Base-by-base conservation (phyloP, 2,329 filamentous ascomycete species). In the Mariannaea sp. region DNA sequence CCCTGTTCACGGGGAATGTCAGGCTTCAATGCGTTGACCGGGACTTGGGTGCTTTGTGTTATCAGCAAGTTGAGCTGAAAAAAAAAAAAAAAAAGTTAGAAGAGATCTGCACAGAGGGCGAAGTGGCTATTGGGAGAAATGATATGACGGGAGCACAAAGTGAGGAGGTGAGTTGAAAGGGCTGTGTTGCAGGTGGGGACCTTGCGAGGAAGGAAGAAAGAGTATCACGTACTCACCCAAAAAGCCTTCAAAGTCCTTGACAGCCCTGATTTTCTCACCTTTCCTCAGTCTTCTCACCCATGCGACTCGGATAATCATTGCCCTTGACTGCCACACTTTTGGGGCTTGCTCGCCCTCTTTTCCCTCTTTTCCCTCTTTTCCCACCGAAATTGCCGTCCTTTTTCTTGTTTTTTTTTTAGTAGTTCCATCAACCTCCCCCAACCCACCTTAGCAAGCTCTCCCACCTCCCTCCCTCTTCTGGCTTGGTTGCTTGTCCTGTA, bases 1-100 rank as follows among this genome's bases (percentile, higher is more conserved):
- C 62, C 62, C 59, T 65, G 62, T 52, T 30, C 53, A 13, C 10
- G 14, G 44, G 41, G 49, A 14, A 53, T 40, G 48, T 55, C 48
- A 38, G 55, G 59, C 47, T 36, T 59, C 52, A 48, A 49, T 32
- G 36, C 36, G 13, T 22, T 35, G 17, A 36, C 2, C n/a, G 32
- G 12, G n/a, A 35, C 20, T 26, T 40, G 29, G 14, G 12, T 13
- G 22, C 16, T 33, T 22, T 7, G 20, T 20, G n/a, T 20, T 24
- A 24, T 24, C 22, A 24, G n/a, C n/a, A n/a, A n/a, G n/a, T n/a
- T n/a, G n/a, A n/a, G n/a, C n/a, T n/a, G n/a, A n/a, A n/a, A n/a
- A n/a, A n/a, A n/a, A n/a, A n/a, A n/a, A n/a, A n/a, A n/a, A 24
- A 24, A 24, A 5, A 8, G 22, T 8, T 24, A 8, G 8, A 24